Base-by-base conservation (phyloP, 129 eudicot species). In the Deinandra increscens region DNA sequence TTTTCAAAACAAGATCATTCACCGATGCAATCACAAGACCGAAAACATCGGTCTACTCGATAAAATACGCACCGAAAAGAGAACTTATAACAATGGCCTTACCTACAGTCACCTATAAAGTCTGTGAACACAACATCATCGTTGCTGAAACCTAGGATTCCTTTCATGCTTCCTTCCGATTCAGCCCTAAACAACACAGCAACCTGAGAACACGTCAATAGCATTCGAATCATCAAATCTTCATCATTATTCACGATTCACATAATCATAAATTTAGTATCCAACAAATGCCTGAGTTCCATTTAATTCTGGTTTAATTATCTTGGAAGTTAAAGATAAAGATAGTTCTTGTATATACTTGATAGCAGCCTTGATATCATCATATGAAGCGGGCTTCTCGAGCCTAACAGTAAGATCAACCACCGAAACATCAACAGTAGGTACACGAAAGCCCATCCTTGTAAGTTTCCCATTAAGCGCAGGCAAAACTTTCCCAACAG, bases 361-460 rank as follows among this genome's bases (percentile, higher is more conserved):
- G 78, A 88, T 80, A 60, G 91, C 91, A 62, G 84, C 88, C 68
- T n/a, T n/a, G n/a, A n/a, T n/a, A n/a, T n/a, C n/a, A n/a, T n/a
- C n/a, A n/a, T n/a, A n/a, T n/a, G n/a, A 31, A 11, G 95, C 91
- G 7, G 74, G 75, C 84, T 85, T 88, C 72, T 85, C 92, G 8
- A 88, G 84, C 79, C 91, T 86, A 9, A 70, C 86, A 58, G 92
- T 86, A 38, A 89, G 87, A 73, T 89, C 96, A 44, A 89, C 90
- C 46, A 86, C 93, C 0, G 96, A 89, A 55, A 89, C 93, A 80
- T 86, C 84, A 23, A 72, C 84, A 39, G 90, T 86, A 48, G 96
- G 96, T 34, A 88, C 96, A 66, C 96, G 88, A 75, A 85, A 81
- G 6, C 89, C 79, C 89, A 88, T 88, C 43, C 96, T 90, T 12